Percentiles rank a stretch among this genome's conserved stretches.
phyloP scores from a whole-genome alignment of 2,329 filamentous ascomycete species.

The Arthrobotrys pseudoclavata region DNA sequence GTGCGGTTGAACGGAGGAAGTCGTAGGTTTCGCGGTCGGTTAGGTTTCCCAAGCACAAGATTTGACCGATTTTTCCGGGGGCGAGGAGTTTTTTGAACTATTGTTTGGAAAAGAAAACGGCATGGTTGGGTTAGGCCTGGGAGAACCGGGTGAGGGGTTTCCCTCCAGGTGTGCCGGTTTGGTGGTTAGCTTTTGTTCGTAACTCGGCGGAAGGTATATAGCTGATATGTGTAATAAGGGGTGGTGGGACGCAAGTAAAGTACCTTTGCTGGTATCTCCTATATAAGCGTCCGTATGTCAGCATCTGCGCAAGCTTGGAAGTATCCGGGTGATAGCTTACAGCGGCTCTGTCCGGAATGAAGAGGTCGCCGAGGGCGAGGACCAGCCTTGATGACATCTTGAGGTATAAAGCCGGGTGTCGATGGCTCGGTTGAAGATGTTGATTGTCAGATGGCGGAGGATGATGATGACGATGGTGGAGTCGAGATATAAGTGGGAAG shows the following conservation, averaged over 20 bases:
- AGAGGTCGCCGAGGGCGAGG: conserved; percentile 90
- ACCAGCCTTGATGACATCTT: conserved; percentile 86
- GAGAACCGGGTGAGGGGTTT: conserved; percentile 55
- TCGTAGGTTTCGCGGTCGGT: conserved; percentile 73
- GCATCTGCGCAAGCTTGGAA: conserved; percentile 44
- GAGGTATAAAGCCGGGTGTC: background rate
- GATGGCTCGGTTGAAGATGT: conserved; percentile 12
- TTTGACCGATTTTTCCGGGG: conserved; percentile 73
- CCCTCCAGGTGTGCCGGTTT: conserved; percentile 36
- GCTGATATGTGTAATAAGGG: background rate
- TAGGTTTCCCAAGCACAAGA: conserved; percentile 73
- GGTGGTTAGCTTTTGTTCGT: conserved; percentile 37
- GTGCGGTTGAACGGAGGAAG: conserved; percentile 71
- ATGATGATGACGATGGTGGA: conserved; percentile 14
- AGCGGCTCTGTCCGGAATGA: conserved; percentile 91
- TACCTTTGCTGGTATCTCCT: conserved; percentile 90
- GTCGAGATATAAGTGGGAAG: background rate
- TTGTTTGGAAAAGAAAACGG: background rate
- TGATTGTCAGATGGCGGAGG: background rate
- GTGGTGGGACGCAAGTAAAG: conserved; percentile 36
- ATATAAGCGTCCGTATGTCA: conserved; percentile 19
- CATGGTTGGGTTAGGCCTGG: conserved; percentile 6
- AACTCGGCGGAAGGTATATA: too few species aligned
- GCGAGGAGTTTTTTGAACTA: conserved; percentile 72
- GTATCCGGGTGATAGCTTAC: conserved; percentile 67